phyloP scores from a whole-genome alignment of 1,284 basidiomycete species.

The Schizophyllum commune region DNA sequence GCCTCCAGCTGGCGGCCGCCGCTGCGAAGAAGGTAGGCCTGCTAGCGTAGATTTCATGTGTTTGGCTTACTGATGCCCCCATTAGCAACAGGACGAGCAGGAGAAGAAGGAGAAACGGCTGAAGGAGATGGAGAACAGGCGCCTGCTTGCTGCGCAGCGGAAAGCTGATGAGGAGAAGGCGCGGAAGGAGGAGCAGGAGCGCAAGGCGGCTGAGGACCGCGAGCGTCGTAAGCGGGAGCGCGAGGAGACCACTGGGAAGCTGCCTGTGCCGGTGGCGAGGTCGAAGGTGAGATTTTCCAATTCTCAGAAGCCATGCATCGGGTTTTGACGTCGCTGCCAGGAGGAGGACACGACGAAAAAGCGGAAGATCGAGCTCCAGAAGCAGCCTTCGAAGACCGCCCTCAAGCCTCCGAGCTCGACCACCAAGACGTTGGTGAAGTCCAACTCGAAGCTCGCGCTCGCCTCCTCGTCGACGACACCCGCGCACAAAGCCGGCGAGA shows the following conservation, averaged over 20 bases:
- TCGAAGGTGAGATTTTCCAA: constrained; percentile 22
- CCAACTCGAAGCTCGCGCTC: constrained; percentile 22
- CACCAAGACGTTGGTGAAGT: constrained; percentile 20
- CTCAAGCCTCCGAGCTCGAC: constrained; percentile 22
- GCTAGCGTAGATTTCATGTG: too few species aligned
- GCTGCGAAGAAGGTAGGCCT: constrained; percentile 75
- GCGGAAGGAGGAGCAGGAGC: constrained; percentile 56
- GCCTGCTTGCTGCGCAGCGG: constrained; percentile 61
- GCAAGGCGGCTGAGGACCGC: constrained; percentile 59
- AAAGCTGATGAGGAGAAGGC: constrained; percentile 76
- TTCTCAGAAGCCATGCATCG: too few species aligned
- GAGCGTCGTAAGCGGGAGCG: constrained; percentile 69
- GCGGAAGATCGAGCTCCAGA: constrained; percentile 54
- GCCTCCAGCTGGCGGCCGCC: constrained; percentile 72
- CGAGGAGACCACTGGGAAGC: constrained; percentile 66
- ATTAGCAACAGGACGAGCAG: constrained; percentile 78
- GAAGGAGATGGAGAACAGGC: constrained; percentile 74
- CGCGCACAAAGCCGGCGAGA: constrained; percentile 21
- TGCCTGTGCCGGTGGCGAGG: constrained; percentile 24
- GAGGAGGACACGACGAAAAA: constrained; percentile 69
- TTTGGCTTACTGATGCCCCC: constrained; percentile 4
- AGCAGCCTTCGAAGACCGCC: constrained; percentile 39
- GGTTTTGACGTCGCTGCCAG: constrained; percentile 35
- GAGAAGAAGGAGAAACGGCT: constrained; percentile 70
- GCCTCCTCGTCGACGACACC: constrained; percentile 24